A percentile compares a stretch with the other conserved stretches of the same genome.
Evolutionary conservation across 169 alveolate genomes (phyloP).

Genomic region (Cryptosporidium baileyi): DNA sequence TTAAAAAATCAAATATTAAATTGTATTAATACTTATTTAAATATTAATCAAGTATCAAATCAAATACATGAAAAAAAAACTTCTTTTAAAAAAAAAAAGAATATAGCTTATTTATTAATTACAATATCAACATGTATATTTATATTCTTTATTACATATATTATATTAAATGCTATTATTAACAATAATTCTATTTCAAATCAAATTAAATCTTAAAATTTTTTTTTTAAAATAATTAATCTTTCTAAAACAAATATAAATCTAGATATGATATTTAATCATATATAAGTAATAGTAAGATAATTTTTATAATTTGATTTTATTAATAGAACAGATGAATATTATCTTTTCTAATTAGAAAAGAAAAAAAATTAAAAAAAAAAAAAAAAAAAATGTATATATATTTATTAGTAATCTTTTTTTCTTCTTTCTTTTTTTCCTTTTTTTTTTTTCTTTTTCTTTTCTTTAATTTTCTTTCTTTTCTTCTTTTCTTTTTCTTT

Average conservation of each 20-base stretch:
- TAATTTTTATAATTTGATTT: no score
- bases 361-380: no score
- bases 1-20: neutral
- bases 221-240: neutral
- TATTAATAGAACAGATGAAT: no score
- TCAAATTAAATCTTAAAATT: neutral
- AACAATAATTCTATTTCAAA: neutral
- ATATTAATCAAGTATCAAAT: neutral
- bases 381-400: no score
- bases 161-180: neutral
- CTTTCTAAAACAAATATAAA: no score
- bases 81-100: neutral
- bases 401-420: no score
- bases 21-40: neutral
- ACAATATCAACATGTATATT: conserved; percentile 33
- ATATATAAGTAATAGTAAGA: conserved; percentile 25
- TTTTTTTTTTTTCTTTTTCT: no score
- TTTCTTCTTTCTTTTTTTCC: no score
- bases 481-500: no score
- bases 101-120: neutral
- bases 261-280: conserved; percentile 11
- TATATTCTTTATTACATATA: conserved; percentile 25
- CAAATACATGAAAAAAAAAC: neutral
- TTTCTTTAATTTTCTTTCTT: neutral
- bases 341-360: no score